These are phyloP conservation scores for Ganoderma leucocontextum DNA, from an alignment of 1,284 basidiomycete species.

Conservation along the genomic window DNA sequence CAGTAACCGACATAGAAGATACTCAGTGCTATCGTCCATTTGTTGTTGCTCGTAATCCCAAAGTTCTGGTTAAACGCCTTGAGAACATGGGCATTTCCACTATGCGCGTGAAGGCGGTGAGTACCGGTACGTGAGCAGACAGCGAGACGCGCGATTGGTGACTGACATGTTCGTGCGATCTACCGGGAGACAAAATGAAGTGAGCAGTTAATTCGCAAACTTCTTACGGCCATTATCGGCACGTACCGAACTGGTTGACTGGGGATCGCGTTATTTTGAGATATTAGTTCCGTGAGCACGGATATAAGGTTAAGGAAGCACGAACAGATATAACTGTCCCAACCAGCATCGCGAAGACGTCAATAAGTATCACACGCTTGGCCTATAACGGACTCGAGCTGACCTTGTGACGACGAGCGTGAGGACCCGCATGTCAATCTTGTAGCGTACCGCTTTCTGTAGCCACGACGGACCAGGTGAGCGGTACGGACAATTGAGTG, in stretches of 20 bases:
- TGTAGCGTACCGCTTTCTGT: conserved; percentile 51
- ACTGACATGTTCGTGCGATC: conserved; percentile 64
- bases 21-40: conserved; percentile 62
- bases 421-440: conserved; percentile 57
- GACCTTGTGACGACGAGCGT: conserved; percentile 50
- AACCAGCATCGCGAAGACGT: neutral
- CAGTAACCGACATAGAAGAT: conserved; percentile 69
- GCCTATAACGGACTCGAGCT: conserved; percentile 44
- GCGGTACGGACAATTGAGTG: neutral
- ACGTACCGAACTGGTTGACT: conserved; percentile 65
- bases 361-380: neutral
- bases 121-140: neutral
- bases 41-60: conserved; percentile 58
- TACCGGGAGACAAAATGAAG: conserved; percentile 26
- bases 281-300: neutral
- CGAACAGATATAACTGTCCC: conserved; percentile 55
- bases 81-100: conserved; percentile 63
- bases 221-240: neutral
- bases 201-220: neutral
- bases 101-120: conserved; percentile 28
- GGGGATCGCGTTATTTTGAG: neutral
- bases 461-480: neutral
- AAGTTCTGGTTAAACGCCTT: conserved; percentile 60
- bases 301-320: conserved; percentile 19
- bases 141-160: neutral